Conservation (phyloP, 1,284 basidiomycete species). For the Heterobasidion annosum region DNA sequence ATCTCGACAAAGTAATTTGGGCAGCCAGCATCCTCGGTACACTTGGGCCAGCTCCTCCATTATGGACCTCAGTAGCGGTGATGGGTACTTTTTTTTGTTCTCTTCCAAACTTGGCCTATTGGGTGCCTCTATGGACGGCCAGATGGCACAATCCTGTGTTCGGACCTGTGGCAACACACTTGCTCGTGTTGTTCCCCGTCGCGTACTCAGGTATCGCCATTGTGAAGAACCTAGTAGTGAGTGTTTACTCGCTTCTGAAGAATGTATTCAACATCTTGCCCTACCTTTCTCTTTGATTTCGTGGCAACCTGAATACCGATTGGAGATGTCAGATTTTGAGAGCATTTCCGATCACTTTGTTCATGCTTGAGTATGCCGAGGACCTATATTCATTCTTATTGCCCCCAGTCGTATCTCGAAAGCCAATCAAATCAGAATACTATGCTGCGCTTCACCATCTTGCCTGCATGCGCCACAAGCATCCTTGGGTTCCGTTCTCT, state of each 20-base stretch:
- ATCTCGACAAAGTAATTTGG: constrained; percentile 36
- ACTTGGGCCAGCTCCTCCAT: constrained; percentile 23
- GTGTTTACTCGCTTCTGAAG: constrained; percentile 12
- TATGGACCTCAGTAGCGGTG: constrained; percentile 23
- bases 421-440: not conserved
- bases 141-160: constrained; percentile 39
- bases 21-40: constrained; percentile 26
- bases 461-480: constrained; percentile 11
- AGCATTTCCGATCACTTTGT: too few species aligned
- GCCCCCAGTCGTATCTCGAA: constrained; percentile 7
- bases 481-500: constrained; percentile 7
- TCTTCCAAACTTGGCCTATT: constrained; percentile 56
- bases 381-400: constrained; percentile 2
- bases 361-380: constrained; percentile 2
- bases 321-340: too few species aligned
- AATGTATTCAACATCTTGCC: not conserved
- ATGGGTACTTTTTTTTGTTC: constrained; percentile 38
- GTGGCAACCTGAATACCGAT: too few species aligned
- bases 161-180: constrained; percentile 53
- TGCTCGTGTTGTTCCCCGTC: constrained; percentile 44
- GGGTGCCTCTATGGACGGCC: constrained; percentile 47
- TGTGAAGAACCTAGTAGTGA: constrained; percentile 33
- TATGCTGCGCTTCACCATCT: constrained; percentile 10
- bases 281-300: not conserved
- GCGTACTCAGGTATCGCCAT: constrained; percentile 36